phyloP scores from a whole-genome alignment of 768 basidiomycete genomes.

The Lactarius akahatsu region DNA sequence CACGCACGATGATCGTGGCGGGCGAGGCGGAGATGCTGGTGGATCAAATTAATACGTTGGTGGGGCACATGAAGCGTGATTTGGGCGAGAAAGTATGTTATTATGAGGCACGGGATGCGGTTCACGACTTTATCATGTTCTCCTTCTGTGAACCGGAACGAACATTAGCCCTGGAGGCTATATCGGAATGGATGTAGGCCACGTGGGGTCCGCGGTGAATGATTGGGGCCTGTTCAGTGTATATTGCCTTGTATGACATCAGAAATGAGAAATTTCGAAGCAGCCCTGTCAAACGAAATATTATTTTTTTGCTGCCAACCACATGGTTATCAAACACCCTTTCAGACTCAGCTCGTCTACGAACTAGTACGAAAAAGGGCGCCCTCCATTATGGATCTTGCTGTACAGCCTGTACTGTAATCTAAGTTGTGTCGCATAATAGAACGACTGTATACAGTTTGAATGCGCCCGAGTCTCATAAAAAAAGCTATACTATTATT shows the following conservation, averaged over 20 bases:
- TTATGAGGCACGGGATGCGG: slow-evolving; percentile 34
- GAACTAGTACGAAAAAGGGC: no score
- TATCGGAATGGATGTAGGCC: slow-evolving; percentile 27
- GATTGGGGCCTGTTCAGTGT: background rate
- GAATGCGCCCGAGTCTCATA: no score
- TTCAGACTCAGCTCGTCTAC: no score
- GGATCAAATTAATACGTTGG: slow-evolving; percentile 38
- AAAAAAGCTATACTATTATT: no score
- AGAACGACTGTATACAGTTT: no score
- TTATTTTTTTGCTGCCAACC: background rate
- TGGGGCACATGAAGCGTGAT: slow-evolving; percentile 35
- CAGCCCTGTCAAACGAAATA: no score
- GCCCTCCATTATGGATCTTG: no score
- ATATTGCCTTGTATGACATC: background rate
- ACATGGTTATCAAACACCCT: background rate
- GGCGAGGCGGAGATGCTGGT: slow-evolving; percentile 38
- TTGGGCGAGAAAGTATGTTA: slow-evolving; percentile 36
- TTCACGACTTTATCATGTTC: slow-evolving; percentile 35
- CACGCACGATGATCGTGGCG: slow-evolving; percentile 37
- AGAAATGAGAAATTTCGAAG: background rate
- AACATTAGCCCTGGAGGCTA: slow-evolving; percentile 27
- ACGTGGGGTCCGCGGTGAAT: background rate
- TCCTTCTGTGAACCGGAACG: slow-evolving; percentile 33
- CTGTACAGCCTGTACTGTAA: no score
- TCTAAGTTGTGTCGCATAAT: no score